Evolutionary conservation across 345 rosid species (phyloP), one percentile per base, ranked within the genome.

Genomic region (Combretum micranthum): DNA sequence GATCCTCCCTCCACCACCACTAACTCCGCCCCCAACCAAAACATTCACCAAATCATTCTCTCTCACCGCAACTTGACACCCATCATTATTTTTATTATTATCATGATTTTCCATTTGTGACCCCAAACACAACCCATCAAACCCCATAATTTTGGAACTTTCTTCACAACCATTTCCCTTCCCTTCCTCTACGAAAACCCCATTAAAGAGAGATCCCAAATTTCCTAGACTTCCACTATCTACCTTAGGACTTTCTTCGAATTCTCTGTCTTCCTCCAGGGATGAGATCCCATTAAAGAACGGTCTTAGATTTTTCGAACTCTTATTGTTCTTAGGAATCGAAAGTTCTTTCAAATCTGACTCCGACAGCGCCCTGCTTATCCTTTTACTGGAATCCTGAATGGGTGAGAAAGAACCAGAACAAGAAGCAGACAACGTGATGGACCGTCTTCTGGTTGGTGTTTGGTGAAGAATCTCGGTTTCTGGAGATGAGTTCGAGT

Each of bases 301-400:
- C 49, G 50, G 65, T 65, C 61, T 57, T 12, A 52, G 2, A 13
- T 60, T 65, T 57, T 26, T 69, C 19, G 64, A 67, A 69, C 58
- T 64, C 37, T 44, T n/a, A n/a, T n/a, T 44, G 65, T 61, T 59
- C 26, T n/a, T 25, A 10, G 80, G 76, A 45, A 66, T 43, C 11
- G 84, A 50, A 11, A 72, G 44, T 52, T 64, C 69, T 4, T 67
- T 67, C 14, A 88, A 71, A 74, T 84, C 84, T 20, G 77, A 68
- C 57, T 92, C 95, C 0, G 95, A 88, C 2, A 70, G 57, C 15
- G 86, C 75, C 20, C 72, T 78, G 54, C 77, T 69, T 70, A 88
- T 72, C 51, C 52, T 77, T 47, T 65, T 63, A 1, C 69, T 4
- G 2, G 57, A 72, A 4, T 67, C 66, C 0, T 79, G 68, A 16